These are phyloP conservation scores for Wickerhamomyces xylosicus DNA, from an alignment of 805 yeast genomes.

Conservation along the genomic window DNA sequence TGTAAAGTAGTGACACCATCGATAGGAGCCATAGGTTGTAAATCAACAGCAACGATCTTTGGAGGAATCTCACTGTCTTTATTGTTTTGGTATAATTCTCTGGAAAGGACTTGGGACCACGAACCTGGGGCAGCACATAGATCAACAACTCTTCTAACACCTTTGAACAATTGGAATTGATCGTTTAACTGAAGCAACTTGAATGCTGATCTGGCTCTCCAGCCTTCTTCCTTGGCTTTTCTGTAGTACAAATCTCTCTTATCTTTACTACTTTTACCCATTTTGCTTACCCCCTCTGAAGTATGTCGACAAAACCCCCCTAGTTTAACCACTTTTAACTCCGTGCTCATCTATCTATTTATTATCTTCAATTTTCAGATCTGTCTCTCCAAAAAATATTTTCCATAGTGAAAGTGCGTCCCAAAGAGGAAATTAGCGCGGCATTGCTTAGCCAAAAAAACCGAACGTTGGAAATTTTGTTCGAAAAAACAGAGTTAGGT, in stretches of 20 bases:
- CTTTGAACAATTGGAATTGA: slow-evolving; percentile 68
- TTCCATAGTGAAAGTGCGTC: not conserved
- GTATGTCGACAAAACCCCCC: too few relatives aligned
- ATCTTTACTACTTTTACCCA: slow-evolving; percentile 95
- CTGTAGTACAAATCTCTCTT: slow-evolving; percentile 88
- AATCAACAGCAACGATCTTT: slow-evolving; percentile 86
- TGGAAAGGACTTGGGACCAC: slow-evolving; percentile 91
- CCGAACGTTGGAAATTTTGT: not conserved
- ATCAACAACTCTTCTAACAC: slow-evolving; percentile 80
- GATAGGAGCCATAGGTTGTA: slow-evolving; percentile 98
- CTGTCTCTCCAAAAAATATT: not conserved
- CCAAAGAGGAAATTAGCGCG: not conserved
- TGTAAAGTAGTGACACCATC: slow-evolving; percentile 82
- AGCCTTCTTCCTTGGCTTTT: slow-evolving; percentile 95
- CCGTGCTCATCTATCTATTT: too few relatives aligned
- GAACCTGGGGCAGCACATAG: slow-evolving; percentile 98
- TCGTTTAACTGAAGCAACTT: slow-evolving; percentile 85
- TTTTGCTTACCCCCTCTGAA: slow-evolving; percentile 21
- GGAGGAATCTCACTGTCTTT: slow-evolving; percentile 28
- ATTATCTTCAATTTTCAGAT: too few relatives aligned
- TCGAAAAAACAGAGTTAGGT: too few relatives aligned
- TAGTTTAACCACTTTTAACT: too few relatives aligned
- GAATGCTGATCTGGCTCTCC: slow-evolving; percentile 96
- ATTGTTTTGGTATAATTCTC: slow-evolving; percentile 40
- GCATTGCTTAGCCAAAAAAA: too few relatives aligned